Evolutionary conservation across 2,329 filamentous ascomycete species (phyloP).

Genomic region (Dactylellina parvicollis): DNA sequence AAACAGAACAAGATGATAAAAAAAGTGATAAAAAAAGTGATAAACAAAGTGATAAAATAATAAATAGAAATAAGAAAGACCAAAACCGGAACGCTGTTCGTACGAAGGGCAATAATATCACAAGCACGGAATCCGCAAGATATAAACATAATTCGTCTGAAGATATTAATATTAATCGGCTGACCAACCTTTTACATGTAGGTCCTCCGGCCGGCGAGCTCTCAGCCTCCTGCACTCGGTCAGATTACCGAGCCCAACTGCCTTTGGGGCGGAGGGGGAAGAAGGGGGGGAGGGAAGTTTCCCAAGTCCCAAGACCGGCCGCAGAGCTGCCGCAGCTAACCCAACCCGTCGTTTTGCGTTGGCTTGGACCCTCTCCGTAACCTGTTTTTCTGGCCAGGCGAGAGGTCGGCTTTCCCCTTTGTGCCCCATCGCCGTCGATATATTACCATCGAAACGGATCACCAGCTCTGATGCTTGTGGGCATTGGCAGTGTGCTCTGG

Average conservation of each 20-base stretch:
- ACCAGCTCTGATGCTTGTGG: not conserved
- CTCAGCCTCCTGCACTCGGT: constrained; percentile 22
- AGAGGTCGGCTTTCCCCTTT: not conserved
- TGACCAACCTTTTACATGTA: not conserved
- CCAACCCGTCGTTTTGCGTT: constrained; percentile 49
- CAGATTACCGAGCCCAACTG: constrained; percentile 37
- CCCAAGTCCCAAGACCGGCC: constrained; percentile 40
- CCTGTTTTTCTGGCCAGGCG: constrained; percentile 28
- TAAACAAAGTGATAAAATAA: too few relatives aligned
- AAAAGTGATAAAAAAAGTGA: too few relatives aligned
- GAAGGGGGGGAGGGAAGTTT: too few relatives aligned
- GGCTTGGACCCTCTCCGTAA: constrained; percentile 47
- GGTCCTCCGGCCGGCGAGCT: not conserved
- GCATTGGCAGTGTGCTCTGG: not conserved
- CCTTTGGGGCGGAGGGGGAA: constrained; percentile 21
- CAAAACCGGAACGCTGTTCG: too few relatives aligned
- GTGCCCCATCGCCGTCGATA: constrained; percentile 14
- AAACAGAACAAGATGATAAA: too few relatives aligned
- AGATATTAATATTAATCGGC: too few relatives aligned
- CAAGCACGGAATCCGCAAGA: too few relatives aligned
- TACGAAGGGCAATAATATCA: too few relatives aligned
- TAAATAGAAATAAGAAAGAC: too few relatives aligned
- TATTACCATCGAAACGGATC: not conserved
- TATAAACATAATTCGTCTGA: too few relatives aligned
- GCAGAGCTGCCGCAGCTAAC: constrained; percentile 37